Evolutionary conservation across 345 rosid species (phyloP), one percentile per base, ranked within the genome.

Genomic region (Populus simonii): DNA sequence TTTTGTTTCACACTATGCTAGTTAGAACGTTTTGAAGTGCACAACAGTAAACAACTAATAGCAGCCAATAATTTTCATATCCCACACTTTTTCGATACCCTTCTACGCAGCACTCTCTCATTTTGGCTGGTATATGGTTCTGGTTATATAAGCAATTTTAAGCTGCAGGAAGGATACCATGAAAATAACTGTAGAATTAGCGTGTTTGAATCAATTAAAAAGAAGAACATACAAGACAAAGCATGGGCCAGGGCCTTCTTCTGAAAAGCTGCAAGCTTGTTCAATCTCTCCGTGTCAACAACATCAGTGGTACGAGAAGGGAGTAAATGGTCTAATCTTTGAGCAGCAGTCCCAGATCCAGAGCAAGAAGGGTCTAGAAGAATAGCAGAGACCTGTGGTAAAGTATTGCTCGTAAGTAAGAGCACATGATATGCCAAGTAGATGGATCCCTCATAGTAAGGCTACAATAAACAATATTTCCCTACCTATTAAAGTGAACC

Each of bases 331-430:
- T 95, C 98, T 80, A 95, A 84, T 77, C 99, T 89, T 77, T 92
- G 91, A 41, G 94, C 85, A 25, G 85, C 73, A 51, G 96, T 95
- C 78, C 99, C 98, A 0, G 99, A 93, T 78, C 98, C 99, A 36
- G 98, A 95, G 83, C 99, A 95, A 72, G 98, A 95, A 68, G 99
- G 99, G 82, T 95, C 98, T 80, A 95, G 83, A 77, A 95, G 92
- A 86, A 95, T 93, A 53, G 92, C 96, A 45, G 83, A 86, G 80
- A 93, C 88, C 98, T 93, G 88, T 75, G 31, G 76, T 23, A 55
- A 38, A 1, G 35, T 55, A 78, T 47, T 71, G 33, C 59, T 47
- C 51, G 49, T 76, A 13, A 73, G 77, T 1, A 41, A 69, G 65
- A 43, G 57, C 31, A 35, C 20, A 31, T 71, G 31, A 27, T 5